These are phyloP conservation scores for Linnemannia elongata DNA, from an alignment of 192 early-diverging fungal species.

Conservation along the genomic window DNA sequence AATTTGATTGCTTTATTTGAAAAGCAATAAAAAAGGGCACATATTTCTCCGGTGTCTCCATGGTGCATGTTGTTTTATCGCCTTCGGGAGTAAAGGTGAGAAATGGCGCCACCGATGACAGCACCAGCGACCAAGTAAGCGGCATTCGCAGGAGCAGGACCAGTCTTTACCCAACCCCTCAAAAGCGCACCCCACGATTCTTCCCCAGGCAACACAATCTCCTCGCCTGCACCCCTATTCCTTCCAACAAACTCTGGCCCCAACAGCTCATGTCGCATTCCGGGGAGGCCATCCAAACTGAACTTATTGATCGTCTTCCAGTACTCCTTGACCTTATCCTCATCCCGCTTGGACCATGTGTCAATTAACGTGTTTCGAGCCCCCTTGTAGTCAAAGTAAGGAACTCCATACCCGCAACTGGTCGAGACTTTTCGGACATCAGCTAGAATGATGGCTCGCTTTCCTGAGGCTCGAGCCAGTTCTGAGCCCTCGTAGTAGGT, in stretches of 20 bases:
- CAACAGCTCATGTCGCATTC: slow-evolving; percentile 39
- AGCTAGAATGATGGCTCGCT: slow-evolving; percentile 68
- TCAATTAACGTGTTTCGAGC: slow-evolving; percentile 64
- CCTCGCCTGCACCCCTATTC: slow-evolving; percentile 16
- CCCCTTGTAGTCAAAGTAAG: slow-evolving; percentile 67
- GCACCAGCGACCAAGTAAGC: not conserved
- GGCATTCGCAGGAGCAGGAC: not conserved
- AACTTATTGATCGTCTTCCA: slow-evolving; percentile 58
- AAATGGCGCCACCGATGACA: not conserved
- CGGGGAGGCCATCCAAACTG: slow-evolving; percentile 74
- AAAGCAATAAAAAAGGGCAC: too few species aligned
- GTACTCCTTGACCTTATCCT: slow-evolving; percentile 47
- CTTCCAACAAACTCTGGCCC: slow-evolving; percentile 23
- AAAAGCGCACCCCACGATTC: not conserved
- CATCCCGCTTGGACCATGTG: slow-evolving; percentile 51
- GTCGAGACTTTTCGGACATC: slow-evolving; percentile 68
- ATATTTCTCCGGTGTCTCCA: too few species aligned
- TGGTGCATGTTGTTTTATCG: not conserved
- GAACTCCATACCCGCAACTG: slow-evolving; percentile 74
- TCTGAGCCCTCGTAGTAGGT: slow-evolving; percentile 61
- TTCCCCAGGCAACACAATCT: slow-evolving; percentile 17
- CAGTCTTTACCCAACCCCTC: not conserved
- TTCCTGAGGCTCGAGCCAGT: slow-evolving; percentile 46
- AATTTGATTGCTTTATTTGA: too few species aligned
- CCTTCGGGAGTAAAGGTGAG: not conserved